phyloP scores from a whole-genome alignment of 768 basidiomycete genomes.

The Leccinum longicurvipes region DNA sequence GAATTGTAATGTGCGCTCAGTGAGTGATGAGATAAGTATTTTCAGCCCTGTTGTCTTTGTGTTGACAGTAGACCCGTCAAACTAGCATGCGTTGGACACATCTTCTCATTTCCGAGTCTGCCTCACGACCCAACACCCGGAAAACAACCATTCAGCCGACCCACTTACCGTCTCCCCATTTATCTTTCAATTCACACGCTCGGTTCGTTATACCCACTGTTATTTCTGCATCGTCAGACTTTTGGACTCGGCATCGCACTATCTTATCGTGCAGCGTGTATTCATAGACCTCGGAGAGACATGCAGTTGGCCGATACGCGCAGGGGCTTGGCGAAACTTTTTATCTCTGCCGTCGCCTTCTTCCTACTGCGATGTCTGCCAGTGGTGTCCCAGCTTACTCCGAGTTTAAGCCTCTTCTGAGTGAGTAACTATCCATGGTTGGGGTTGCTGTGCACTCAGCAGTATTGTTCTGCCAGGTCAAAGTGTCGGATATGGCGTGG shows the following conservation, averaged over 20 bases:
- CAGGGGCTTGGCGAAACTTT: background rate
- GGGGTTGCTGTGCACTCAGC: background rate
- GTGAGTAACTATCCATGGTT: constrained; percentile 19
- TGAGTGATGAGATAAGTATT: background rate
- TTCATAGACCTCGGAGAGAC: constrained; percentile 1
- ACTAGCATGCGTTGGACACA: background rate
- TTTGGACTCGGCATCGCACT: background rate
- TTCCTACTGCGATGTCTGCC: constrained; percentile 11
- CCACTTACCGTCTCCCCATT: background rate
- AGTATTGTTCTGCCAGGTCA: constrained; percentile 30
- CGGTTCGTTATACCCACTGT: background rate
- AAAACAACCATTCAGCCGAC: background rate
- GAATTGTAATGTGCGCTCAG: too few relatives aligned
- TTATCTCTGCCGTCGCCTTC: background rate
- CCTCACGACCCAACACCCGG: background rate
- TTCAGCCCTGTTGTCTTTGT: background rate
- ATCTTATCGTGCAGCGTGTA: constrained; percentile 4
- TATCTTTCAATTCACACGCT: constrained; percentile 4
- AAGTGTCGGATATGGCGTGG: constrained; percentile 49
- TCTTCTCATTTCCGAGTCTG: background rate
- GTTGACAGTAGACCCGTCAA: too few relatives aligned
- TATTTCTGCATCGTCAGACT: background rate
- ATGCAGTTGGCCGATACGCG: background rate
- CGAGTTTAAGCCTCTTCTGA: constrained; percentile 40
- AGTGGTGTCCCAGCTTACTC: constrained; percentile 18